Base-by-base conservation (phyloP, 495 filamentous ascomycete genomes). In the Neurospora sp. region DNA sequence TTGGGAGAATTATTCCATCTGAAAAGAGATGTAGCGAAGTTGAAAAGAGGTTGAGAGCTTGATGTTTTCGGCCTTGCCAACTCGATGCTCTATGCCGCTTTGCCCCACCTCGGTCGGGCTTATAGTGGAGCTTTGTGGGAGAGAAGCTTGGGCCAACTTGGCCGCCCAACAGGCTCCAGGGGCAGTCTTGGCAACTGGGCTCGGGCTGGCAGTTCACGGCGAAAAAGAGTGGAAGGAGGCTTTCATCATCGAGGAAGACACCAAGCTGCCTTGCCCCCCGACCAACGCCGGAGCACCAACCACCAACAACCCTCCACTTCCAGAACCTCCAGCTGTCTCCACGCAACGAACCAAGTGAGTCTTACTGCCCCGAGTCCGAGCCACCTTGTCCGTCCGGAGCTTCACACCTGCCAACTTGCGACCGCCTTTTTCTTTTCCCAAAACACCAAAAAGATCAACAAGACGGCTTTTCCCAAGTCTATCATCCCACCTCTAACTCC, bases 111-210 rank as follows among this genome's bases (percentile, higher is more conserved):
- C 54, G 27, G 54, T 31, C 27, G 54, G 27, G 54, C 27, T 35
- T 62, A 31, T 62, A 62, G 54, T 35, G 54, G 54, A 62, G 54
- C 23, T 62, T 62, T 35, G 23, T 0, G 14, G 27, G 7, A 35
- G 46, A 38, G 62, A 76, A 81, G 78, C 78, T 80, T 76, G 80
- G 75, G 72, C 80, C 79, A 80, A 69, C 72, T 71, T 70, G 75
- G 78, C 76, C 76, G 72, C 70, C 44, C 70, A 62, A 49, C 70
- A 70, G 73, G 27, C 73, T 71, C 54, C 54, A 35, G 54, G 54
- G 54, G 54, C 54, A 31, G 54, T 35, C 54, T 62, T 62, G 27
- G 54, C 54, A 62, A 35, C 23, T 62, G 49, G 49, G 49, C 49
- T 62, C 23, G 12, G 49, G 23, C 49, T 31, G 49, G 49, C 49